Conservation (phyloP, 805 yeast genomes). For the Limtongia smithiae region DNA sequence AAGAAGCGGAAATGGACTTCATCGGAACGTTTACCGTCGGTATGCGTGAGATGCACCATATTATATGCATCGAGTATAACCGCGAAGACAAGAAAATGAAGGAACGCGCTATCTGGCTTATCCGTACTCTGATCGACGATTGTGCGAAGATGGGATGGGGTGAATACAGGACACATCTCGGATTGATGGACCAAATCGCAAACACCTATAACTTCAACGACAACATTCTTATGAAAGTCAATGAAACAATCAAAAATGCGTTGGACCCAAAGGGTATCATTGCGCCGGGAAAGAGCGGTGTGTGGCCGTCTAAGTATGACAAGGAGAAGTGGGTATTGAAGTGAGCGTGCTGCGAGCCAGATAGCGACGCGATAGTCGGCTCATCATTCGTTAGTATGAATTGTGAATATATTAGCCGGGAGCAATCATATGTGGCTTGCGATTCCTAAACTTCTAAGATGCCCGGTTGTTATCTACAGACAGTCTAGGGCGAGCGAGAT, state of each 20-base stretch:
- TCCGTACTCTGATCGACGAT: conserved; percentile 7
- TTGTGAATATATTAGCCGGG: too few species aligned
- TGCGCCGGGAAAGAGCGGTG: conserved; percentile 16
- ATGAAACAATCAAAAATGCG: conserved; percentile 10
- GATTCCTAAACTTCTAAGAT: too few species aligned
- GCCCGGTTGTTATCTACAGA: too few species aligned
- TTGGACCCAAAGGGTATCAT: conserved; percentile 11
- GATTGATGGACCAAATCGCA: conserved; percentile 10
- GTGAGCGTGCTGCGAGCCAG: too few species aligned
- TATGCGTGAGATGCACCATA: conserved; percentile 17
- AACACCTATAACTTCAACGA: conserved; percentile 7
- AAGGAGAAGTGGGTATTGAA: conserved; percentile 2
- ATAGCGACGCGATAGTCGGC: too few species aligned
- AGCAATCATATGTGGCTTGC: too few species aligned
- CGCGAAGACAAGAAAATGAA: conserved; percentile 1
- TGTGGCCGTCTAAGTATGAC: conserved; percentile 11
- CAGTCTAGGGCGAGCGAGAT: too few species aligned
- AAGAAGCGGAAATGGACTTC: conserved; percentile 7
- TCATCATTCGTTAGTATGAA: too few species aligned
- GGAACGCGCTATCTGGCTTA: conserved; percentile 1
- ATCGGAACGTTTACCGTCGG: conserved; percentile 13
- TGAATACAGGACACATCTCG: conserved; percentile 12
- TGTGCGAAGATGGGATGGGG: conserved; percentile 15
- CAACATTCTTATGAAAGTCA: conserved; percentile 1
- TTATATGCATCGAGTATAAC: conserved; percentile 1